A percentile compares a stretch with the other conserved stretches of the same genome.
Evolutionary conservation across 768 basidiomycete species (phyloP).

Genomic region (Lactarius sanguifluus): DNA sequence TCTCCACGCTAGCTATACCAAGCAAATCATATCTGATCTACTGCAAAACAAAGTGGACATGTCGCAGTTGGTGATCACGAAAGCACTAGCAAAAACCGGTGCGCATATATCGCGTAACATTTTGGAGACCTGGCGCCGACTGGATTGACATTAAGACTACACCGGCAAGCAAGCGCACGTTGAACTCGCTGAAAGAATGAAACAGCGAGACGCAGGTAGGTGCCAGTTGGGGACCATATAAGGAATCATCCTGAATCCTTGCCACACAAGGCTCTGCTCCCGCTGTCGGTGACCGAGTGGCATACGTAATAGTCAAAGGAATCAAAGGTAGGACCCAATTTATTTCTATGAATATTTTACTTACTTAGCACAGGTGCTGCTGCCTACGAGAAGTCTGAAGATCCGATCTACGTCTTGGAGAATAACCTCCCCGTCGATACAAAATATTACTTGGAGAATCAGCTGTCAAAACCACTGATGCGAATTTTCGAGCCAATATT

Average conservation of each 20-base stretch:
- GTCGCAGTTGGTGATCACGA: slow-evolving; percentile 99
- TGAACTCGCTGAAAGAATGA: slow-evolving; percentile 94
- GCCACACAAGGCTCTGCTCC: slow-evolving; percentile 78
- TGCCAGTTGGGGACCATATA: slow-evolving; percentile 8
- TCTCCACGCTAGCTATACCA: slow-evolving; percentile 66
- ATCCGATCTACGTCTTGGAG: slow-evolving; percentile 95
- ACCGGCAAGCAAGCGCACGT: slow-evolving; percentile 95
- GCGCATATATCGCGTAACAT: slow-evolving; percentile 27
- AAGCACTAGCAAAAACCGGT: slow-evolving; percentile 89
- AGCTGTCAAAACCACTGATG: slow-evolving; percentile 94
- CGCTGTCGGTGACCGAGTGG: slow-evolving; percentile 96
- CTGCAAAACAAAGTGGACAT: slow-evolving; percentile 97
- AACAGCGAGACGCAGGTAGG: slow-evolving; percentile 86
- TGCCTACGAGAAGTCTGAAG: slow-evolving; percentile 98
- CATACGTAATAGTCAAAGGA: slow-evolving; percentile 97
- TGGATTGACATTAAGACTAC: slow-evolving; percentile 59
- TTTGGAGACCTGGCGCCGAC: background rate
- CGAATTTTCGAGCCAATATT: slow-evolving; percentile 98
- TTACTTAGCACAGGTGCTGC: slow-evolving; percentile 67
- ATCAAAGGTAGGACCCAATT: slow-evolving; percentile 63
- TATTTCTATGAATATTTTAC: background rate
- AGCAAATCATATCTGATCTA: slow-evolving; percentile 89
- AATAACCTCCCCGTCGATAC: slow-evolving; percentile 99
- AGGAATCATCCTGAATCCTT: background rate
- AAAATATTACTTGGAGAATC: slow-evolving; percentile 96